Evolutionary conservation across 345 rosid species (phyloP).

Genomic region (Heritiera fomes): DNA sequence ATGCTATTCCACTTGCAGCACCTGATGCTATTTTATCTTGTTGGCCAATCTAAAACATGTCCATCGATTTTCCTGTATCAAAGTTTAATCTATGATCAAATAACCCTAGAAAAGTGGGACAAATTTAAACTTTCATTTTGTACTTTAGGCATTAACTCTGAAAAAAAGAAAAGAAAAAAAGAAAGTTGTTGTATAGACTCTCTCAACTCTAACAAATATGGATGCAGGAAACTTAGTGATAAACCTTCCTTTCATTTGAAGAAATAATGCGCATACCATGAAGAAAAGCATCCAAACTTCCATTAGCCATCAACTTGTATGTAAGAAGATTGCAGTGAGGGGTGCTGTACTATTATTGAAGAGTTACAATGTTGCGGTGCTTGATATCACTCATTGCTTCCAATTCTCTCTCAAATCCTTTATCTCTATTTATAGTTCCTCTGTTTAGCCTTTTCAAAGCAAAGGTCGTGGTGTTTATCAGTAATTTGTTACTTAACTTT

Average conservation of each 20-base stretch:
- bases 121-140: not conserved
- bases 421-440: slow-evolving; percentile 68
- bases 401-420: slow-evolving; percentile 76
- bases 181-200: too few relatives aligned
- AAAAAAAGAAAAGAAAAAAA: not conserved
- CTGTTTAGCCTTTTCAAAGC: slow-evolving; percentile 79
- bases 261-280: slow-evolving; percentile 39
- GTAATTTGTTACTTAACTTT: slow-evolving; percentile 61
- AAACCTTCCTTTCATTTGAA: too few relatives aligned
- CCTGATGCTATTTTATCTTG: slow-evolving; percentile 75
- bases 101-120: not conserved
- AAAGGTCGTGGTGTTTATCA: slow-evolving; percentile 48
- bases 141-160: too few relatives aligned
- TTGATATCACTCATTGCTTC: slow-evolving; percentile 87
- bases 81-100: not conserved
- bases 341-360: slow-evolving; percentile 70
- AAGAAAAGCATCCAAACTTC: slow-evolving; percentile 62
- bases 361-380: slow-evolving; percentile 81
- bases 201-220: not conserved
- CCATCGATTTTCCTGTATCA: slow-evolving; percentile 48
- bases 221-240: not conserved
- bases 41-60: slow-evolving; percentile 58
- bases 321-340: slow-evolving; percentile 73
- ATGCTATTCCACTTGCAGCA: slow-evolving; percentile 83
- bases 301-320: slow-evolving; percentile 87